Evolutionary conservation across 1,284 basidiomycete species (phyloP).

Genomic region (Ceratobasidium sp.): DNA sequence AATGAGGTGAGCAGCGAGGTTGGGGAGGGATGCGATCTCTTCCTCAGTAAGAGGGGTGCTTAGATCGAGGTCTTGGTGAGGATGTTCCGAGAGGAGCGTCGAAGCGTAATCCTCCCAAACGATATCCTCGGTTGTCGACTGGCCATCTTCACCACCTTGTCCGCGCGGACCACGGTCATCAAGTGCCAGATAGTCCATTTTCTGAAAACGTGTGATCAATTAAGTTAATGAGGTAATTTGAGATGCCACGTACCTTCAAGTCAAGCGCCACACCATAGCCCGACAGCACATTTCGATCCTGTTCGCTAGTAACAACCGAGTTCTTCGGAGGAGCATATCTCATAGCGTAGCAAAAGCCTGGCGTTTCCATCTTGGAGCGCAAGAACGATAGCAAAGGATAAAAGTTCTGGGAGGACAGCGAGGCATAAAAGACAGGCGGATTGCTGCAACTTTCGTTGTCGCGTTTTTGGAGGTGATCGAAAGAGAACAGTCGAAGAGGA

Average conservation of each 20-base stretch:
- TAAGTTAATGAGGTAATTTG: not conserved
- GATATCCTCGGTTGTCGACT: conserved; percentile 60
- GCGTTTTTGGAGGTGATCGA: conserved; percentile 74
- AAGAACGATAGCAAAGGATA: conserved; percentile 74
- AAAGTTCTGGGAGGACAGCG: conserved; percentile 68
- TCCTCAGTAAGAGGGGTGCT: conserved; percentile 68
- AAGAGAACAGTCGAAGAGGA: conserved; percentile 62
- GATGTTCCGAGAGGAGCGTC: conserved; percentile 51
- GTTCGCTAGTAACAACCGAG: conserved; percentile 14
- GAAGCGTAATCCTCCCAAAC: conserved; percentile 43
- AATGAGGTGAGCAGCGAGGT: conserved; percentile 68
- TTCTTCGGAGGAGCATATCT: conserved; percentile 67
- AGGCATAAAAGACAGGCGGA: conserved; percentile 78
- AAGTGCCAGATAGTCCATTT: conserved; percentile 94
- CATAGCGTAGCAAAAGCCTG: conserved; percentile 76
- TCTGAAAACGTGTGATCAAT: conserved; percentile 54
- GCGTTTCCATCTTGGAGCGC: conserved; percentile 56
- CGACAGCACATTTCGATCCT: conserved; percentile 65
- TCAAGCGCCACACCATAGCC: conserved; percentile 94
- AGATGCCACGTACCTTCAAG: conserved; percentile 64
- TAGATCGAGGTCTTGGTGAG: conserved; percentile 60
- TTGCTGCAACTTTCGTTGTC: conserved; percentile 57
- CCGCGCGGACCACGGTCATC: conserved; percentile 73
- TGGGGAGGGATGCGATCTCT: conserved; percentile 61
- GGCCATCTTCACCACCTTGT: conserved; percentile 43